Evolutionary conservation across 129 eudicot species (phyloP).

Genomic region (Saposhnikovia divaricata): DNA sequence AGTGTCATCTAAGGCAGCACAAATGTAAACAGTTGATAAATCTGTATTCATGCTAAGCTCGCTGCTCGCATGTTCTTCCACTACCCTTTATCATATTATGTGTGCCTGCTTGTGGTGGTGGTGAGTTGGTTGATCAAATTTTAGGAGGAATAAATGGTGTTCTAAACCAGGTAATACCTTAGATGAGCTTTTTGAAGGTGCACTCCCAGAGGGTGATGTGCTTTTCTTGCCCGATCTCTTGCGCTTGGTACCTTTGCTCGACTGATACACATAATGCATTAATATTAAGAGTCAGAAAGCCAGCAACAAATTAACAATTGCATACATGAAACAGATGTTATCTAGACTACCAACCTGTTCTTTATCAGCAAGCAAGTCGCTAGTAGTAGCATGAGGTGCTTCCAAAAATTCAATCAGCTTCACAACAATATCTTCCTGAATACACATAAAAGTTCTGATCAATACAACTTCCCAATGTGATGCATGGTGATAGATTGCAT

Average conservation of each 20-base stretch:
- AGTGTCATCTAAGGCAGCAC: neutral
- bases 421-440: conserved; percentile 75
- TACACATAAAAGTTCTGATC: conserved; percentile 5
- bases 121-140: neutral
- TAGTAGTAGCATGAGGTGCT: conserved; percentile 75
- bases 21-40: neutral
- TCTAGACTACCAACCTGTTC: conserved; percentile 54
- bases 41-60: neutral
- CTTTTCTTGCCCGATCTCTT: conserved; percentile 43
- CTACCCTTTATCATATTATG: neutral
- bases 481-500: neutral
- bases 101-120: neutral
- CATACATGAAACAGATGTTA: neutral
- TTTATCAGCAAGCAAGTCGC: conserved; percentile 71
- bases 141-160: neutral
- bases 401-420: conserved; percentile 83
- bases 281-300: neutral
- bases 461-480: neutral
- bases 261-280: conserved; percentile 25
- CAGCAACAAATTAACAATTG: neutral
- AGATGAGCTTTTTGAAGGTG: conserved; percentile 57
- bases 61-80: neutral
- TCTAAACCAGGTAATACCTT: conserved; percentile 47
- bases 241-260: conserved; percentile 74
- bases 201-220: conserved; percentile 39